Evolutionary conservation across 148 eudicot genomes (phyloP), one percentile per base, ranked within the genome.

Genomic region (Silene latifolia): DNA sequence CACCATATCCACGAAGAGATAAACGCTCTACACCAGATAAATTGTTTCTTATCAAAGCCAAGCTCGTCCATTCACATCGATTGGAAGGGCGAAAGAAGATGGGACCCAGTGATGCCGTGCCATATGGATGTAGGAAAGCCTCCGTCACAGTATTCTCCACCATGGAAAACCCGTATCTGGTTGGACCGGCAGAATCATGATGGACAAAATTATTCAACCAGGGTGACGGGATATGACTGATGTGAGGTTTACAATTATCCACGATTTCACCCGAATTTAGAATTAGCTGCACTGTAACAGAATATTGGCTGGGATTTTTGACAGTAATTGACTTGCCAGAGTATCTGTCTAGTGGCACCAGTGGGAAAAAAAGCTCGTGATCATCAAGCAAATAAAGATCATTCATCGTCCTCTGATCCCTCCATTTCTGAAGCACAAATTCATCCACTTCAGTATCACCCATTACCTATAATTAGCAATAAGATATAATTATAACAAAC

Each of bases 21-120:
- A 93, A 72, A 88, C 86, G 88, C 85, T 91, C 98, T 23, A 91
- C 88, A 65, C 97, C 98, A 71, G 95, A 89, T 57, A 91, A 88
- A 85, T 93, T 89, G 86, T 84, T 93, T 85, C 95, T 85, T 72
- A 91, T 77, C 46, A 93, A 77, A 74, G 84, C 95, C 25, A 89
- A 93, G 68, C 95, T 88, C 77, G 57, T 93, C 98, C 98, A 93
- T 46, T 77, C 85, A 83, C 98, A 93, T 54, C 89, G 83, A 76
- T 67, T 83, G 8, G 91, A 86, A 73, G 98, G 98, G 21, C 85
- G 97, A 79, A 93, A 93, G 25, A 86, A 63, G 72, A 93, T 80
- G 42, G 98, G 97, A 69, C 97, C 98, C 72, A 93, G 67, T 60
- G 82, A 63, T 53, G 89, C 94, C 44, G 73, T 79, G 44, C 78